Conservation (phyloP, 2,329 filamentous ascomycete species). For the Aspergillus sp. region DNA sequence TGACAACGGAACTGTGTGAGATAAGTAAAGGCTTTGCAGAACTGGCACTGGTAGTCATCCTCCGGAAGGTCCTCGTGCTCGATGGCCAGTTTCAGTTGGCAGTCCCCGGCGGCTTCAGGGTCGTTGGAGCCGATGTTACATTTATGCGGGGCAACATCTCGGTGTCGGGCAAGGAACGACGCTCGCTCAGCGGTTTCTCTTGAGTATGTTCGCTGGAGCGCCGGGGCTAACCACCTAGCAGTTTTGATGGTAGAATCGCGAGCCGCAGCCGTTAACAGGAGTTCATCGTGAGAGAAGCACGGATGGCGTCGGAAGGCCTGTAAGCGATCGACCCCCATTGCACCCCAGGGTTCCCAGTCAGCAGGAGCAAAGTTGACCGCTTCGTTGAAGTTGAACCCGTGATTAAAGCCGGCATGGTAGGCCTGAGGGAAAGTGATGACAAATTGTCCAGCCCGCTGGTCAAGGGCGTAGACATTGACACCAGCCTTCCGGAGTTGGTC, state of each 20-base stretch:
- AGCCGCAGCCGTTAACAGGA: conserved; percentile 85
- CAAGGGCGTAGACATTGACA: conserved; percentile 89
- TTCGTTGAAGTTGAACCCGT: conserved; percentile 98
- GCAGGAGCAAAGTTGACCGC: conserved; percentile 95
- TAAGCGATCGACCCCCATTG: conserved; percentile 79
- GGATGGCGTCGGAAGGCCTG: conserved; percentile 87
- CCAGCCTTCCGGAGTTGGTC: conserved; percentile 91
- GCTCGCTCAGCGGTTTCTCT: conserved; percentile 70
- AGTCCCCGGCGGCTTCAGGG: conserved; percentile 46
- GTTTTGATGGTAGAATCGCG: conserved; percentile 80
- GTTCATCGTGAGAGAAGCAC: conserved; percentile 95
- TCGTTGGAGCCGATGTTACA: conserved; percentile 54
- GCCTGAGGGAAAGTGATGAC: conserved; percentile 96
- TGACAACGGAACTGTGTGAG: conserved; percentile 86
- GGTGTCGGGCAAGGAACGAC: conserved; percentile 66
- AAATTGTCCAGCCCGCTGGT: conserved; percentile 92
- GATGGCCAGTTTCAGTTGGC: conserved; percentile 61
- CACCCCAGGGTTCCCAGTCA: conserved; percentile 93
- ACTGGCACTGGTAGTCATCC: conserved; percentile 86
- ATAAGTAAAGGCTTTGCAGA: conserved; percentile 91
- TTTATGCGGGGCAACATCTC: conserved; percentile 52
- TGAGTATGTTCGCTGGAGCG: conserved; percentile 72
- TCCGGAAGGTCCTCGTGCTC: conserved; percentile 77
- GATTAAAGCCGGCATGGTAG: conserved; percentile 97
- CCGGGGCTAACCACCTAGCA: conserved; percentile 91